Evolutionary conservation across 129 eudicot species (phyloP).

Genomic region (Apium graveolens): DNA sequence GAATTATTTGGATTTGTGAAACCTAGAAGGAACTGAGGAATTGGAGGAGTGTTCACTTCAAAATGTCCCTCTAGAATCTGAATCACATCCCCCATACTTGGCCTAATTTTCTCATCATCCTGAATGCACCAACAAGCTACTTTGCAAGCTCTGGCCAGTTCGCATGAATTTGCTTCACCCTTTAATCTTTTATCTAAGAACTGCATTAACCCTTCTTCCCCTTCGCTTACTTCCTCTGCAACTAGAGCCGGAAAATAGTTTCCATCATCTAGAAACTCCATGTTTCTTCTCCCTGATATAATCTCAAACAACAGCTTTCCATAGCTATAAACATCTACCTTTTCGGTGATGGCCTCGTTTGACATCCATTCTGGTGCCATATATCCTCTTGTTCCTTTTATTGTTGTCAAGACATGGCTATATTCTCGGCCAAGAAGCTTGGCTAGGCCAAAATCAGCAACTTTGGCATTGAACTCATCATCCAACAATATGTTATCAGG

Average conservation of each 20-base stretch:
- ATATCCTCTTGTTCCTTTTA: too few relatives aligned
- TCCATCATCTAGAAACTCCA: too few relatives aligned
- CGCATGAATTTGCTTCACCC: background rate
- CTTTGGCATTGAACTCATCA: too few relatives aligned
- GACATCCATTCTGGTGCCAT: too few relatives aligned
- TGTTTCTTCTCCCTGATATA: too few relatives aligned
- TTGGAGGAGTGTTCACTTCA: constrained; percentile 4
- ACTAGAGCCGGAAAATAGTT: background rate
- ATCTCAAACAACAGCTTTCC: too few relatives aligned
- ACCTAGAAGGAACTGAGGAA: constrained; percentile 4
- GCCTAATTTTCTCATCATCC: constrained; percentile 13
- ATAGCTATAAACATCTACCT: too few relatives aligned
- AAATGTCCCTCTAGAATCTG: constrained; percentile 9
- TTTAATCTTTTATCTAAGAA: constrained; percentile 4
- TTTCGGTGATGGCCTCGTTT: too few relatives aligned
- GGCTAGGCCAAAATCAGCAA: too few relatives aligned
- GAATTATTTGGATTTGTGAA: background rate
- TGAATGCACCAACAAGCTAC: constrained; percentile 14
- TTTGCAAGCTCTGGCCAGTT: background rate
- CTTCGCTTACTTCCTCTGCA: background rate
- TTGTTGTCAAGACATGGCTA: too few relatives aligned
- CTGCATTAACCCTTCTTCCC: background rate
- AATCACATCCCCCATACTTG: constrained; percentile 8
- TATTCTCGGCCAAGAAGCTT: too few relatives aligned
- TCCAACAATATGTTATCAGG: too few relatives aligned